Evolutionary conservation across 495 filamentous ascomycete species (phyloP), one percentile per base, ranked within the genome.

Genomic region (Xylaria palmicola): DNA sequence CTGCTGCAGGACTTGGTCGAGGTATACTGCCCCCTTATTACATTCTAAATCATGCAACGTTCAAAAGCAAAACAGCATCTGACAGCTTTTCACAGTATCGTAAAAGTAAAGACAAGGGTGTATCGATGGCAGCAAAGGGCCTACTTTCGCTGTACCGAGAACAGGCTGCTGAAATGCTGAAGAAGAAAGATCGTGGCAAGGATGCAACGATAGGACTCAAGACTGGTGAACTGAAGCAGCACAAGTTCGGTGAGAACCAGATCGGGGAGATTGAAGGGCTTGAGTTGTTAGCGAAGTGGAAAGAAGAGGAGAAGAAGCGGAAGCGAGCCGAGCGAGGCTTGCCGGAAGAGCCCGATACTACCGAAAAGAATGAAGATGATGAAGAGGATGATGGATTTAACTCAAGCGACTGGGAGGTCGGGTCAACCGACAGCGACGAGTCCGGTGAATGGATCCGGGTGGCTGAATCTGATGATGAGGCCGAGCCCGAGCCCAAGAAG

Each of bases 51-150:
- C n/a, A n/a, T n/a, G n/a, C 13, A 41, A 26, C 20, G 2, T 19
- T 4, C n/a, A n/a, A 34, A 44, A 15, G 20, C 0, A 24, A 27
- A 1, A 22, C 27, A 44, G 9, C 8, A 55, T 30, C 59, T 61
- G 3, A 55, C 41, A 24, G 6, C 24, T 24, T 20, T n/a, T 7
- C 20, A 4, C 27, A 61, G 85, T 99, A 99, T 75, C 84, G 92
- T 59, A 96, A 93, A 77, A 94, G 90, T 70, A 98, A 98, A 68
- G 95, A 99, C 69, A 98, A 98, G 75, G 92, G 92, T 60, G 91
- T 95, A 12, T 89, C 95, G 81, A 98, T 99, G 93, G 95, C 93
- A 15, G 91, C 92, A 12, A 90, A 92, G 68, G 93, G 92, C 56
- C 77, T 99, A 13, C 83, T 98, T 50, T 88, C 89, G 63, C 82